Conservation (phyloP, 768 basidiomycete species). For the Rhodotorula diobovata region DNA sequence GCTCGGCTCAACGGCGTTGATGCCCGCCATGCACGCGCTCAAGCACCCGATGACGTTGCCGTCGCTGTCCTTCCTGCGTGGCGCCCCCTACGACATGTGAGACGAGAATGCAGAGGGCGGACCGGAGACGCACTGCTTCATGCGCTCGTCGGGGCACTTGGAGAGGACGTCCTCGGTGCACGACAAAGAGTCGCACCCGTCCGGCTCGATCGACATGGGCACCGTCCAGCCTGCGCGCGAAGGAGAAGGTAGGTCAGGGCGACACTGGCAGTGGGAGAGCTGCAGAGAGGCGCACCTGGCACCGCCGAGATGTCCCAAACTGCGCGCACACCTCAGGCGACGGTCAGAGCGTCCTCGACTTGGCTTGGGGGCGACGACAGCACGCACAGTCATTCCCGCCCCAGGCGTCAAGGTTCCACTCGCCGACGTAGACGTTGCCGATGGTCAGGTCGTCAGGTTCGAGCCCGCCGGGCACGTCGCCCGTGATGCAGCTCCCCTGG, state of each 20-base stretch:
- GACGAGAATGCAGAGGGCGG: background rate
- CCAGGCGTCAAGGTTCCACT: conserved; percentile 21
- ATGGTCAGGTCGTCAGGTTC: background rate
- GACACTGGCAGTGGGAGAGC: too few relatives aligned
- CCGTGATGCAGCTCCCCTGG: conserved; percentile 11
- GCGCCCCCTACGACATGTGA: background rate
- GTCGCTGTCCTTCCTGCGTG: background rate
- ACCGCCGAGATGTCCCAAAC: conserved; percentile 21
- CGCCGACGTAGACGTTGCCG: conserved; percentile 12
- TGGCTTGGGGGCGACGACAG: background rate
- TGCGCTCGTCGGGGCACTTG: conserved; percentile 16
- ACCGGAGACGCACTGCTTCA: conserved; percentile 11
- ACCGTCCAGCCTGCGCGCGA: conserved; percentile 1
- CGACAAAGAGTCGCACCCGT: conserved; percentile 7
- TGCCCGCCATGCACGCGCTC: conserved; percentile 10
- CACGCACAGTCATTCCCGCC: conserved; percentile 15
- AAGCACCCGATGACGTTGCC: conserved; percentile 20
- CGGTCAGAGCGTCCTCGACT: too few relatives aligned
- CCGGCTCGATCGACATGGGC: conserved; percentile 13
- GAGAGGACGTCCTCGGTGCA: conserved; percentile 16
- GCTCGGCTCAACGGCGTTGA: conserved; percentile 13
- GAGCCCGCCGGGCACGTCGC: conserved; percentile 6
- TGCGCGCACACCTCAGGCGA: background rate
- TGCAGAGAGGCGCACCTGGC: background rate
- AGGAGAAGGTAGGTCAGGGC: too few relatives aligned